A percentile compares a stretch with the other conserved stretches of the same genome.
phyloP scores from a whole-genome alignment of 1,139 yeast species.

The Wickerhamomyces sp. region DNA sequence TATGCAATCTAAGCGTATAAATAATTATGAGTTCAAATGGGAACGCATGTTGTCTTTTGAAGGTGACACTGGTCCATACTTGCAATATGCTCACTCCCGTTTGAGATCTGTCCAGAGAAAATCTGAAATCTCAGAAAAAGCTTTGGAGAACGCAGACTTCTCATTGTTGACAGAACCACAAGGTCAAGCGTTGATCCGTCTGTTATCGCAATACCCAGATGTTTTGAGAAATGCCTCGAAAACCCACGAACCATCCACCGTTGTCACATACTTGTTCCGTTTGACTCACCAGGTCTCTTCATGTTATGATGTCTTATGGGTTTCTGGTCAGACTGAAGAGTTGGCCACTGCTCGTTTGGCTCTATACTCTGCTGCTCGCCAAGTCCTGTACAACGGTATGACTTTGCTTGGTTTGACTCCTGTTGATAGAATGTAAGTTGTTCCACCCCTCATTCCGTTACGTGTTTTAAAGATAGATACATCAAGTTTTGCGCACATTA shows the following conservation, averaged over 20 bases:
- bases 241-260: conserved; percentile 88
- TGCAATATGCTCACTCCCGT: conserved; percentile 98
- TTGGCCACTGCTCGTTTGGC: conserved; percentile 92
- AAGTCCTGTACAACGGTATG: conserved; percentile 90
- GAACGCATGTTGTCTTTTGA: conserved; percentile 97
- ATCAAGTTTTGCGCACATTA: too few relatives aligned
- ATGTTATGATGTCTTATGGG: conserved; percentile 95
- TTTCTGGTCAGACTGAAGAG: conserved; percentile 89
- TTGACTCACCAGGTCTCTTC: conserved; percentile 92
- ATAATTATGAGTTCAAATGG: conserved; percentile 97
- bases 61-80: conserved; percentile 99
- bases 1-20: conserved; percentile 95
- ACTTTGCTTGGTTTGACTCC: conserved; percentile 88
- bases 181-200: conserved; percentile 69
- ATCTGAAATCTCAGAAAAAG: conserved; percentile 40
- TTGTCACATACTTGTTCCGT: conserved; percentile 89
- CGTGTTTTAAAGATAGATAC: too few relatives aligned
- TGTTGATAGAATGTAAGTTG: conserved; percentile 86
- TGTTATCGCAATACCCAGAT: conserved; percentile 90
- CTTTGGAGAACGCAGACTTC: conserved; percentile 58
- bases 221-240: conserved; percentile 76
- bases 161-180: conserved; percentile 71
- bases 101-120: conserved; percentile 93
- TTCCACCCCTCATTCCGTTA: too few relatives aligned
- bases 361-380: conserved; percentile 85